Evolutionary conservation across 352 stramenopile species (phyloP).

Genomic region (Globisporangium irregulare): DNA sequence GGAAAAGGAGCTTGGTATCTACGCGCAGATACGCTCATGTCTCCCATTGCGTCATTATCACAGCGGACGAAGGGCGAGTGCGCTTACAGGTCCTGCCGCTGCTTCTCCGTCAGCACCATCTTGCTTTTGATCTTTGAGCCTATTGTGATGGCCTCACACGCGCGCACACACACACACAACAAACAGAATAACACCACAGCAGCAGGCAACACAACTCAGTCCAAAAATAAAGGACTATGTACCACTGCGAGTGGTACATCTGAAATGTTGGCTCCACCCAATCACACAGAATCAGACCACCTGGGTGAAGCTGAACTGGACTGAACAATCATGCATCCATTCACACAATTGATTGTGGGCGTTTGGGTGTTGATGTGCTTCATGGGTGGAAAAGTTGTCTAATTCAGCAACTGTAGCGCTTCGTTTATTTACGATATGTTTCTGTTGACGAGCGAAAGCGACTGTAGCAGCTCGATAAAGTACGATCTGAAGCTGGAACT

Average conservation of each 20-base stretch:
- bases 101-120: slow-evolving; percentile 97
- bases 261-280: not conserved
- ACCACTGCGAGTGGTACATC: not conserved
- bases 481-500: not conserved
- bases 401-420: not conserved
- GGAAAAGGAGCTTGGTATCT: not conserved
- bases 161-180: not conserved
- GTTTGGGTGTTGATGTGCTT: not conserved
- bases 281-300: not conserved
- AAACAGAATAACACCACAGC: not conserved
- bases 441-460: not conserved
- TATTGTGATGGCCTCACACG: not conserved
- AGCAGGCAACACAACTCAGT: not conserved
- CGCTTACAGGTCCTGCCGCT: slow-evolving; percentile 91
- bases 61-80: not conserved
- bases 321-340: not conserved
- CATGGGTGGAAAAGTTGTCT: not conserved
- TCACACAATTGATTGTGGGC: not conserved
- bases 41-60: not conserved
- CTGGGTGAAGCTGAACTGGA: not conserved
- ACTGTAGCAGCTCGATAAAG: not conserved
- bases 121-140: slow-evolving; percentile 4
- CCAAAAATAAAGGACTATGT: slow-evolving; percentile 12
- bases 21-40: not conserved
- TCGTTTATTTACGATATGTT: not conserved